A percentile compares a stretch with the other conserved stretches of the same genome.
These are phyloP conservation scores for Podochytrium sp. DNA, from an alignment of 192 early-diverging fungal genomes.

Conservation along the genomic window DNA sequence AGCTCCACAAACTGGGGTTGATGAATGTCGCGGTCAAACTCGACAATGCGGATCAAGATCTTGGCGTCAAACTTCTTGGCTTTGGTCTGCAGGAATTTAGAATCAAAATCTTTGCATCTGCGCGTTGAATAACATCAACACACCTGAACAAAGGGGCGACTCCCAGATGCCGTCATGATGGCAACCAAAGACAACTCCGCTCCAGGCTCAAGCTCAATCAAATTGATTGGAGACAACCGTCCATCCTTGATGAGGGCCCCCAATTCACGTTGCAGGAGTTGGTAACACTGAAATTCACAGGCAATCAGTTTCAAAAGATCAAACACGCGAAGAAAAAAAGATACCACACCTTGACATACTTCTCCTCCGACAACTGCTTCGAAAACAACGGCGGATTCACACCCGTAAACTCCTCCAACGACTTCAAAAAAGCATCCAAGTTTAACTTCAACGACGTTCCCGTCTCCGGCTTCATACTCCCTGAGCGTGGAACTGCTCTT, in stretches of 20 bases:
- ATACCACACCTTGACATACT: slow-evolving; percentile 71
- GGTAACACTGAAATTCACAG: slow-evolving; percentile 8
- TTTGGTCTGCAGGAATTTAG: slow-evolving; percentile 47
- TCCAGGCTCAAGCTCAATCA: slow-evolving; percentile 69
- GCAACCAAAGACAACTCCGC: slow-evolving; percentile 72
- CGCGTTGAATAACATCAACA: slow-evolving; percentile 32
- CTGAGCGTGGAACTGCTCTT: background rate
- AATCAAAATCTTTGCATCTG: slow-evolving; percentile 62
- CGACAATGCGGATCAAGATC: slow-evolving; percentile 80
- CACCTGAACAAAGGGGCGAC: slow-evolving; percentile 64
- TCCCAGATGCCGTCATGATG: slow-evolving; percentile 69
- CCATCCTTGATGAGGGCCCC: slow-evolving; percentile 71
- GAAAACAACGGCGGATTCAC: slow-evolving; percentile 68
- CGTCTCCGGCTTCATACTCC: background rate
- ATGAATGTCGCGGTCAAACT: slow-evolving; percentile 84
- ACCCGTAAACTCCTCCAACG: slow-evolving; percentile 66
- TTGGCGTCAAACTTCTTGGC: slow-evolving; percentile 82
- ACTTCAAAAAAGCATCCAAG: slow-evolving; percentile 63
- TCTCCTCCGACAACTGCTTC: slow-evolving; percentile 70
- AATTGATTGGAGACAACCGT: slow-evolving; percentile 62
- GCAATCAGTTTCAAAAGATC: background rate
- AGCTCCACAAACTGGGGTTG: slow-evolving; percentile 80
- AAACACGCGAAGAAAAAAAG: background rate
- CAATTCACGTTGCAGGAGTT: slow-evolving; percentile 72
- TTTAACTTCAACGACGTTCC: slow-evolving; percentile 33